phyloP scores from a whole-genome alignment of 2,329 filamentous ascomycete genomes.

The Fusarium luffae region DNA sequence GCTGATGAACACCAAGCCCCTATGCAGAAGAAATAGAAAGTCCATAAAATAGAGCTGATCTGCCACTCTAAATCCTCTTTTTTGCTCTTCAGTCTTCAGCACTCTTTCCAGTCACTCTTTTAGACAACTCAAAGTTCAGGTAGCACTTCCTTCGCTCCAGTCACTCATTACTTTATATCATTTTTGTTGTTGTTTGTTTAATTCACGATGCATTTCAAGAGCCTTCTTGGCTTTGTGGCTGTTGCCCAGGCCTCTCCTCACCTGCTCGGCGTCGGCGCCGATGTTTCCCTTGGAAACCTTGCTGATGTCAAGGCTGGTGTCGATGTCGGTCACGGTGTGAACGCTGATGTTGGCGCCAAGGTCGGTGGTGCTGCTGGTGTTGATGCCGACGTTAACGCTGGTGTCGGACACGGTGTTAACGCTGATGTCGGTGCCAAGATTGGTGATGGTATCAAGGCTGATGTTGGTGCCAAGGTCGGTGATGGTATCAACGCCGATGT shows the following conservation, averaged over 20 bases:
- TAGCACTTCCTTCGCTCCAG: conserved; percentile 31
- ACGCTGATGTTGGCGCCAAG: not conserved
- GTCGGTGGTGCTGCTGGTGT: not conserved
- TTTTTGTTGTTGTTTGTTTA: conserved; percentile 26
- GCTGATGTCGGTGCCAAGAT: not conserved
- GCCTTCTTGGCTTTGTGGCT: conserved; percentile 36
- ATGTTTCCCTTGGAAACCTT: conserved; percentile 1
- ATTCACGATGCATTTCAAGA: conserved; percentile 31
- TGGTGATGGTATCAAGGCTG: not conserved
- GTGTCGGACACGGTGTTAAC: not conserved
- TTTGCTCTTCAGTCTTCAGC: conserved; percentile 12
- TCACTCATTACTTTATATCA: conserved; percentile 32
- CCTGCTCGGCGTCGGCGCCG: conserved; percentile 11
- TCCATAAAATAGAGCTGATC: conserved; percentile 8
- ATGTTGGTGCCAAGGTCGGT: not conserved
- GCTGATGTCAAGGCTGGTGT: not conserved
- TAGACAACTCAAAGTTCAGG: conserved; percentile 14
- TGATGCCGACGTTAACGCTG: not conserved
- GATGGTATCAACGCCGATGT: not conserved
- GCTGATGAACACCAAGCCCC: conserved; percentile 2
- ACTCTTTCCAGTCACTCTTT: conserved; percentile 37
- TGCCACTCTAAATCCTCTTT: not conserved
- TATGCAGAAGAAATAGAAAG: not conserved
- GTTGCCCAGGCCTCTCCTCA: conserved; percentile 36
- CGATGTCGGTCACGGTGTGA: not conserved